These are phyloP conservation scores for Termitomyces sp. DNA, from an alignment of 768 basidiomycete genomes.

Conservation along the genomic window DNA sequence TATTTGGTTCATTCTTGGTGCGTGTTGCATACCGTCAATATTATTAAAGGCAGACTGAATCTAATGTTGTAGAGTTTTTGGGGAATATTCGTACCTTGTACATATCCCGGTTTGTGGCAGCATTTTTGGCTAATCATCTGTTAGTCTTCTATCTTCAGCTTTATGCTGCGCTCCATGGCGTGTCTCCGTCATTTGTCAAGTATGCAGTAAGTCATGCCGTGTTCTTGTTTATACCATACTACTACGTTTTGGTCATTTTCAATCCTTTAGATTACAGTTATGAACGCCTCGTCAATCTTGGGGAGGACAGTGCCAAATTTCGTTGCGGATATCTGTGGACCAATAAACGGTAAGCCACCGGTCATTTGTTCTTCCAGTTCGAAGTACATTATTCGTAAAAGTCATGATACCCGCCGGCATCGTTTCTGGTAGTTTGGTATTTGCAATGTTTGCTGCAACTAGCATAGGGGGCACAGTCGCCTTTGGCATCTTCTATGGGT, in stretches of 20 bases:
- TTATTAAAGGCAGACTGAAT: neutral
- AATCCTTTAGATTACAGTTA: slow-evolving; percentile 36
- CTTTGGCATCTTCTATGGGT: slow-evolving; percentile 47
- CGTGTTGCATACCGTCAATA: slow-evolving; percentile 1
- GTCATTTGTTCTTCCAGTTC: neutral
- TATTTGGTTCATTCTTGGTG: slow-evolving; percentile 35
- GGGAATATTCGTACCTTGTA: slow-evolving; percentile 48
- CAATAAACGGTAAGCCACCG: slow-evolving; percentile 36
- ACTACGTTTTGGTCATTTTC: neutral
- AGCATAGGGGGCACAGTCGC: slow-evolving; percentile 33
- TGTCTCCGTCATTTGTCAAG: slow-evolving; percentile 32
- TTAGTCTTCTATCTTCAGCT: slow-evolving; percentile 50
- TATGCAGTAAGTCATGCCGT: slow-evolving; percentile 30
- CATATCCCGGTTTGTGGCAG: slow-evolving; percentile 9
- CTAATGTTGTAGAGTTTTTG: slow-evolving; percentile 29
- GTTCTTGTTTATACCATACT: neutral
- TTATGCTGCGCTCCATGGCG: slow-evolving; percentile 34
- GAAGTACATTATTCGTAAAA: slow-evolving; percentile 11
- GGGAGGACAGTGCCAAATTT: slow-evolving; percentile 57
- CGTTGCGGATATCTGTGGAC: slow-evolving; percentile 42
- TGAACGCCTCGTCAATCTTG: slow-evolving; percentile 49
- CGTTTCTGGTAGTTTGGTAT: slow-evolving; percentile 39
- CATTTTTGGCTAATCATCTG: neutral
- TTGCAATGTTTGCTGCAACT: slow-evolving; percentile 44
- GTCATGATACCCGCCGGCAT: slow-evolving; percentile 37